Evolutionary conservation across 371 early-diverging fungal genomes (phyloP), one percentile per base, ranked within the genome.

Genomic region (Chytridium lagenaria): DNA sequence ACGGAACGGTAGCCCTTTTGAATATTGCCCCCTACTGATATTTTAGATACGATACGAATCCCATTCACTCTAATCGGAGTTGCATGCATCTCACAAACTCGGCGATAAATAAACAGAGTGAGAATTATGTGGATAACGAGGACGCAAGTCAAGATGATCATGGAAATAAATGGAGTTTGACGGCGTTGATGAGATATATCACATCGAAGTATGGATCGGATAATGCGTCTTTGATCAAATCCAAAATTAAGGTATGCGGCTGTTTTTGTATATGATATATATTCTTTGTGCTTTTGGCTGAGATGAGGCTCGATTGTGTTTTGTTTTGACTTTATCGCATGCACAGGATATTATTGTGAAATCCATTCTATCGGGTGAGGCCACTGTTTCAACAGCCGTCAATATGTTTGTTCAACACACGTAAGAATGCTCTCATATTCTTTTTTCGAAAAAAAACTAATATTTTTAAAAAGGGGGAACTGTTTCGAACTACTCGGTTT

Each of bases 401-500:
- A 74, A 64, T 34, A 69, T 74, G 64, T 74, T 64, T 63, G 69
- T 70, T 50, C 70, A 16, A 10, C 51, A 69, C 36, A 63, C 74
- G 70, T 74, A 36, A 59, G 74, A 40, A 16, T 7, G 12, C 34
- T 23, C 40, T 12, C 38, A 23, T 36, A 34, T 31, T 65, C 51
- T 23, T 37, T 31, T 5, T 10, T 50, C 22, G 23, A 19, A 40
- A 1, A 16, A 19, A 59, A 16, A 23, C 59, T 33, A 65, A 15
- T 23, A 39, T 49, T 40, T 70, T 23, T 22, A 23, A 1, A 67
- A n/a, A 34, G 52, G 26, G 64, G 40, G 57, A 74, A 69, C 70
- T 78, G 76, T 36, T 78, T 78, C 44, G 78, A 78, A 59, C 49
- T 78, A 0, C 37, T 78, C 0, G 78, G 70, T 0, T 78, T 78